Conservation (phyloP, 768 basidiomycete species). For the Naganishia randhawae region DNA sequence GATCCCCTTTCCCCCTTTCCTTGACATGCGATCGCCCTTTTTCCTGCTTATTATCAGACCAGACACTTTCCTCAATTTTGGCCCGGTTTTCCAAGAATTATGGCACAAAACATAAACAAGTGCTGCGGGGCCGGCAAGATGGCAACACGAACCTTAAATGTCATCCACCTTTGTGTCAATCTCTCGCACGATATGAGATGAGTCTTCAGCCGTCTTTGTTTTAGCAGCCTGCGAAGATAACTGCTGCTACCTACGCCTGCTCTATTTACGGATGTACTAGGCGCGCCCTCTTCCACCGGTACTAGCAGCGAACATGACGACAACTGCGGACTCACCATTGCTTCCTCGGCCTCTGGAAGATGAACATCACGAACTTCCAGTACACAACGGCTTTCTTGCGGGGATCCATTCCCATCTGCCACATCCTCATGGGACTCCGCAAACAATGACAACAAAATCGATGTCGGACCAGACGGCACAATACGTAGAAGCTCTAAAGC, state of each 20-base stretch:
- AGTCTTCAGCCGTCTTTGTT: neutral
- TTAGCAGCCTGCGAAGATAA: neutral
- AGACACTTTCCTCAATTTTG: neutral
- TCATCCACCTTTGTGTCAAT: neutral
- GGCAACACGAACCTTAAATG: neutral
- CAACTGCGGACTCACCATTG: neutral
- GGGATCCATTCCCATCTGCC: neutral
- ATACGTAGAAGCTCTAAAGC: neutral
- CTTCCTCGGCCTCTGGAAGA: neutral
- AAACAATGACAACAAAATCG: constrained; percentile 6
- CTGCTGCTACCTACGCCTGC: neutral
- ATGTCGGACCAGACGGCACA: constrained; percentile 17
- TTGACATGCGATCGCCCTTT: too few relatives aligned
- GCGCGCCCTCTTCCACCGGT: neutral
- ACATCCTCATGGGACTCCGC: neutral
- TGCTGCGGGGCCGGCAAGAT: neutral
- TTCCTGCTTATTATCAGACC: too few relatives aligned
- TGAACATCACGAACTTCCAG: neutral
- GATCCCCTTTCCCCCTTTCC: too few relatives aligned
- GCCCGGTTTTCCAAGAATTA: neutral
- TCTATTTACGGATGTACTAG: neutral
- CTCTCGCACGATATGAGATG: neutral
- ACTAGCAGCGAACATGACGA: neutral
- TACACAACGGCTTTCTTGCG: neutral
- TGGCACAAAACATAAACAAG: neutral